phyloP scores from a whole-genome alignment of 1,284 basidiomycete genomes.

The Naganishia sp. region DNA sequence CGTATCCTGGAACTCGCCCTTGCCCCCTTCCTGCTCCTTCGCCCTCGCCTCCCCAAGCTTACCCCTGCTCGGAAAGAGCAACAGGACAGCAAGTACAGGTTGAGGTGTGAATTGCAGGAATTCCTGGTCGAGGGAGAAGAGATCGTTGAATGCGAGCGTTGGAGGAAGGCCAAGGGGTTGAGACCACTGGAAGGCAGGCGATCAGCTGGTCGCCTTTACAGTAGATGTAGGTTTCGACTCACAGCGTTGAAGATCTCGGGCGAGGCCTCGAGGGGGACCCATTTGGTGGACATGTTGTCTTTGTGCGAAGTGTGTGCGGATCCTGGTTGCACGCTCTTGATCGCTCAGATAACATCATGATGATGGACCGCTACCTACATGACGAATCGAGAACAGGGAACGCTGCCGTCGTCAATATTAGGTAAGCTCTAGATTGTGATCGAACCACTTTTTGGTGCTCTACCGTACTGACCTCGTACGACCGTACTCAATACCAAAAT shows the following conservation, averaged over 20 bases:
- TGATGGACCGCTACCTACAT: not conserved
- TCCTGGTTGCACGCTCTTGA: too few species aligned
- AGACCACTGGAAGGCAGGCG: conserved; percentile 66
- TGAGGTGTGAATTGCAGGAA: conserved; percentile 67
- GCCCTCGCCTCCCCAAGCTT: conserved; percentile 59
- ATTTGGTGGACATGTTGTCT: conserved; percentile 50
- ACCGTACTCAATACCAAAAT: not conserved
- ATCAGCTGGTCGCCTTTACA: not conserved
- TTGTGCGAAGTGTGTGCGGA: not conserved
- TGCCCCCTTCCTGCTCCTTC: conserved; percentile 53
- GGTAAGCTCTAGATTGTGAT: conserved; percentile 6
- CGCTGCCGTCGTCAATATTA: not conserved
- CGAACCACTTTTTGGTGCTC: conserved; percentile 9
- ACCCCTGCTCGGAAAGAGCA: conserved; percentile 74
- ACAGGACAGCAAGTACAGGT: conserved; percentile 75
- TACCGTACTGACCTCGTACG: not conserved
- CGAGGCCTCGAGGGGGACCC: conserved; percentile 76
- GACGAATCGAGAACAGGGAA: not conserved
- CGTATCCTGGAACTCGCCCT: conserved; percentile 39
- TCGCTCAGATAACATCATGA: not conserved
- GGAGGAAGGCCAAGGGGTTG: conserved; percentile 68
- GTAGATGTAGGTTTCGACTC: conserved; percentile 24
- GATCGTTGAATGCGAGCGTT: conserved; percentile 69
- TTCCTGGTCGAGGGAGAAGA: conserved; percentile 79
- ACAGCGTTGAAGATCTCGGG: conserved; percentile 61